Evolutionary conservation across 2,329 filamentous ascomycete genomes (phyloP), one percentile per base, ranked within the genome.

Genomic region (Teratosphaeriaceae sp.): DNA sequence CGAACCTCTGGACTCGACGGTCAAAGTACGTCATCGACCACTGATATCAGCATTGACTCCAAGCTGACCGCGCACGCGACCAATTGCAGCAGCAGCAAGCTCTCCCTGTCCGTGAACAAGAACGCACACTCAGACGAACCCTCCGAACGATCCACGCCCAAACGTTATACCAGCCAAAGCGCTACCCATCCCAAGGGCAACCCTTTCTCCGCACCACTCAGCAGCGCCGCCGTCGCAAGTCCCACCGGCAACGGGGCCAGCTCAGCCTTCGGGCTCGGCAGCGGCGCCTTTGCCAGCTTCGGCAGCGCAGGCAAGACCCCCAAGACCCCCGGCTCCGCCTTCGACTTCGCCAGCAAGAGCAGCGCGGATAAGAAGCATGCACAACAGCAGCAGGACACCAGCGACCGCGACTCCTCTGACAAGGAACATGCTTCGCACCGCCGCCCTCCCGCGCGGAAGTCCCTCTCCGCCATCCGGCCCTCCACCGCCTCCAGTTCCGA

Each of bases 241-340:
- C 87, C 88, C 12, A 87, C 84, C 11, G 76, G 79, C 42, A 78
- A 78, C 55, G 80, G 78, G 55, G 87, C 86, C 43, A 88, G 88
- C 15, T 89, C 84, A 58, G 89, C 90, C 45, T 98, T 98, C 68
- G 89, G 88, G 39, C 73, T 98, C 47, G 92, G 92, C 30, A 94
- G 88, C 15, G 92, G 92, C 55, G 92, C 92, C 43, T 98, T 98
- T 65, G 90, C 90, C 29, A 94, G 89, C n/a, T 94, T 94, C 65
- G 89, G 90, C 19, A 74, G 74, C 33, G 79, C 84, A 23, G 44
- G 47, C 12, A 95, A 94, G 71, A 89, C 88, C 2, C 86, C 88
- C 40, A 97, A 96, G 72, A 60, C 58, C n/a, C 58, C 59, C 19
- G 85, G 84, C 39, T 84, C 85, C 51, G 80, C 84, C 12, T 86